Evolutionary conservation across 2,329 filamentous ascomycete species (phyloP).

Genomic region (Falciphora oryzae): DNA sequence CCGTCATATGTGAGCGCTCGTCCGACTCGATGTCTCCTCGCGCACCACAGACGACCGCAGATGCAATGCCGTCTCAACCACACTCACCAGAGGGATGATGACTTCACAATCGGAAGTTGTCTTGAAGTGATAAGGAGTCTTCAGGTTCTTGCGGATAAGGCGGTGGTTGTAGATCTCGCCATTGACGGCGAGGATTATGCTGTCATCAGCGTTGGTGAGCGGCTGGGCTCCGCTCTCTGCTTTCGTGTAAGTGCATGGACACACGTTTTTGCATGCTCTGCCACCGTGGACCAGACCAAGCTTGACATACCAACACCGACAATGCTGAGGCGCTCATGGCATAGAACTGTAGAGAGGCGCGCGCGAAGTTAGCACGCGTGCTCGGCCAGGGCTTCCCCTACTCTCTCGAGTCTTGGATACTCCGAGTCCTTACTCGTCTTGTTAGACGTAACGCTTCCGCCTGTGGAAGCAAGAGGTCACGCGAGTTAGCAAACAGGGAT

Average conservation of each 20-base stretch:
- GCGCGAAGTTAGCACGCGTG: constrained; percentile 21
- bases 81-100: constrained; percentile 86
- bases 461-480: constrained; percentile 36
- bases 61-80: background rate
- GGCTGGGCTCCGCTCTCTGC: constrained; percentile 92
- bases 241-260: constrained; percentile 18
- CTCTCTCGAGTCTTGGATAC: constrained; percentile 11
- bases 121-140: constrained; percentile 90
- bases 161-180: constrained; percentile 99
- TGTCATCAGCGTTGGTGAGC: constrained; percentile 83
- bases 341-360: constrained; percentile 59
- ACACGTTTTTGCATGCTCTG: background rate
- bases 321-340: constrained; percentile 95
- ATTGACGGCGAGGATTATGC: constrained; percentile 90
- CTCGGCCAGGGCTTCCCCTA: background rate
- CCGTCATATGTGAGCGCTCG: constrained; percentile 12
- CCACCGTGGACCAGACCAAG: background rate
- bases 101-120: constrained; percentile 98
- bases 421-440: constrained; percentile 67
- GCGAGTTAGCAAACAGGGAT: constrained; percentile 23
- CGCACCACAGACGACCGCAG: background rate
- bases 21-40: background rate
- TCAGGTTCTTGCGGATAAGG: constrained; percentile 80
- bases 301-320: constrained; percentile 79
- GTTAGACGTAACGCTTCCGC: constrained; percentile 83